These are phyloP conservation scores for Penicillium robsamsonii DNA, from an alignment of 495 filamentous ascomycete genomes.

Conservation along the genomic window DNA sequence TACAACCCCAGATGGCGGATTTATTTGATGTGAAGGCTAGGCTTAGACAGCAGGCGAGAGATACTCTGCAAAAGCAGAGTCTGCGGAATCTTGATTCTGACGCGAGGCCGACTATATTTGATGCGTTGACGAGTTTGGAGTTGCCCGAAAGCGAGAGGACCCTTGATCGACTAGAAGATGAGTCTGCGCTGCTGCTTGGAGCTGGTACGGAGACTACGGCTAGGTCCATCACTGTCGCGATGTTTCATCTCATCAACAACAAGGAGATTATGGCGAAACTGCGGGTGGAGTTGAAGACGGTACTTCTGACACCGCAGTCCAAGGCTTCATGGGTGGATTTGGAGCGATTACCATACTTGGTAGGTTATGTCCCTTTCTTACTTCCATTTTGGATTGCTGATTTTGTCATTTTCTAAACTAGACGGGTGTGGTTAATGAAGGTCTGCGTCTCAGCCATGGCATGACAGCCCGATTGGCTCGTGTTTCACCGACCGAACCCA, in stretches of 20 bases:
- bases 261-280: constrained; percentile 18
- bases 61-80: constrained; percentile 22
- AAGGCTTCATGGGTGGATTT: constrained; percentile 39
- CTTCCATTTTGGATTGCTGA: neutral
- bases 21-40: constrained; percentile 22
- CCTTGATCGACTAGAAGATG: constrained; percentile 36
- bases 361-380: constrained; percentile 6
- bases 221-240: constrained; percentile 19
- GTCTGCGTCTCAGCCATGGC: constrained; percentile 45
- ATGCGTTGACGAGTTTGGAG: constrained; percentile 20
- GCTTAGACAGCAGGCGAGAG: constrained; percentile 18
- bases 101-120: constrained; percentile 18
- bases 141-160: constrained; percentile 26
- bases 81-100: constrained; percentile 1
- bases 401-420: constrained; percentile 11
- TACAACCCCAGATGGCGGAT: constrained; percentile 26
- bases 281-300: constrained; percentile 30
- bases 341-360: constrained; percentile 52
- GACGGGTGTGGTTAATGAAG: constrained; percentile 47
- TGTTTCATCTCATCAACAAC: constrained; percentile 22
- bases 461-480: constrained; percentile 41
- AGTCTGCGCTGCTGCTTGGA: constrained; percentile 35
- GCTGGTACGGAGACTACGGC: constrained; percentile 48
- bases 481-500: constrained; percentile 35
- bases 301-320: constrained; percentile 27